A percentile compares a stretch with the other conserved stretches of the same genome.
Conservation (phyloP, 805 yeast genomes). For the Barnettozyma vustinii region DNA sequence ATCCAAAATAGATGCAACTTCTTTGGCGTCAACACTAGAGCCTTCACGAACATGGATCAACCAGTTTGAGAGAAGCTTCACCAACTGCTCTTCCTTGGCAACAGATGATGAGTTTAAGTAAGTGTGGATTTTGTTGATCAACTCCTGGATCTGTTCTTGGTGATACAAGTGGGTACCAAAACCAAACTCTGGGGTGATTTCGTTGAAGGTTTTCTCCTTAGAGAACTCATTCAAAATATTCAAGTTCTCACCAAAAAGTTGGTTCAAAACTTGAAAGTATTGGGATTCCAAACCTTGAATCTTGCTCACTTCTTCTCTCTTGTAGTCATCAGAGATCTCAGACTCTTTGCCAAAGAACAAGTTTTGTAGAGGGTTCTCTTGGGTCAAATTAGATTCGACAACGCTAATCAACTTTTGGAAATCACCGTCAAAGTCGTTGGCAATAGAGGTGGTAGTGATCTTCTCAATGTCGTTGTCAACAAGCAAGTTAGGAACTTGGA, state of each 20-base stretch:
- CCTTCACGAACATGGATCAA: conserved; percentile 43
- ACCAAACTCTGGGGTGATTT: conserved; percentile 79
- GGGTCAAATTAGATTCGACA: conserved; percentile 46
- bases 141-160: conserved; percentile 44
- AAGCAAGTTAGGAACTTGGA: conserved; percentile 48
- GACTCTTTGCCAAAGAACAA: conserved; percentile 47
- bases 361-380: conserved; percentile 55
- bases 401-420: conserved; percentile 36
- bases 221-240: conserved; percentile 56
- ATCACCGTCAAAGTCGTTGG: conserved; percentile 23
- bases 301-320: conserved; percentile 29
- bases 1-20: conserved; percentile 17
- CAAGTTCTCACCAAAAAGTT: conserved; percentile 53
- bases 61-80: conserved; percentile 60
- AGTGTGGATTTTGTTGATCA: conserved; percentile 40
- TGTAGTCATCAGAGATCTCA: conserved; percentile 15
- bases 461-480: conserved; percentile 41
- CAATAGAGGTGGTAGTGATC: conserved; percentile 52
- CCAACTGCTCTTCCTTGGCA: conserved; percentile 10
- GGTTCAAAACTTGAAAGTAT: conserved; percentile 68
- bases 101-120: conserved; percentile 29
- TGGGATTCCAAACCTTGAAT: conserved; percentile 63
- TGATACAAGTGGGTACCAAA: conserved; percentile 66
- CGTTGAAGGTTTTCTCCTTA: conserved; percentile 37
- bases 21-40: conserved; percentile 28